Evolutionary conservation across 2,329 filamentous ascomycete species (phyloP).

Genomic region (Dactylellina haptotyla): DNA sequence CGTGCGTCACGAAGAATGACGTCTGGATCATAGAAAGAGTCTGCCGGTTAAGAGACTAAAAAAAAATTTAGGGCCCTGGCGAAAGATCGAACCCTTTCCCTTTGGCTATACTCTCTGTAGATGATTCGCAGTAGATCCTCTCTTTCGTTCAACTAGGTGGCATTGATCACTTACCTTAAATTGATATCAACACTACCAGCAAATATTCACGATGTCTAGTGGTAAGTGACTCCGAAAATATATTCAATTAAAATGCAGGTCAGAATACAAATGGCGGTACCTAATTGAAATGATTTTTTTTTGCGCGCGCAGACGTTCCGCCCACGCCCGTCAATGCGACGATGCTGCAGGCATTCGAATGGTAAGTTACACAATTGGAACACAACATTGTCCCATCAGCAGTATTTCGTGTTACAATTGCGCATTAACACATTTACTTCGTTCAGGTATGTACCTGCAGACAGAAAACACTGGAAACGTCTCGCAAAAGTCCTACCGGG

Average conservation of each 20-base stretch:
- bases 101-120: slow-evolving; percentile 8
- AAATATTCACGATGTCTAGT: background rate
- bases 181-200: background rate
- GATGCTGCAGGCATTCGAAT: slow-evolving; percentile 78
- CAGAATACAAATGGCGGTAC: slow-evolving; percentile 1
- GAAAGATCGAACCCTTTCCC: background rate
- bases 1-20: slow-evolving; percentile 43
- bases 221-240: too few relatives aligned
- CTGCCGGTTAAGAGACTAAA: background rate
- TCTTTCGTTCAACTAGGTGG: slow-evolving; percentile 18
- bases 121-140: slow-evolving; percentile 28
- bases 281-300: background rate
- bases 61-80: background rate
- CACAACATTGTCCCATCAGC: too few relatives aligned
- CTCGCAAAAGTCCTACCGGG: slow-evolving; percentile 67
- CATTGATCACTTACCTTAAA: background rate
- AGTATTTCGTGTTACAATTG: too few relatives aligned
- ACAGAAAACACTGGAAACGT: slow-evolving; percentile 71
- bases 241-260: background rate
- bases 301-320: background rate
- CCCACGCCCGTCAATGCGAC: slow-evolving; percentile 38
- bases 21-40: background rate
- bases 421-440: background rate
- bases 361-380: slow-evolving; percentile 58
- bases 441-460: slow-evolving; percentile 70